These are phyloP conservation scores for Emydomyces testavorans DNA, from an alignment of 2,329 filamentous ascomycete species.

Conservation along the genomic window DNA sequence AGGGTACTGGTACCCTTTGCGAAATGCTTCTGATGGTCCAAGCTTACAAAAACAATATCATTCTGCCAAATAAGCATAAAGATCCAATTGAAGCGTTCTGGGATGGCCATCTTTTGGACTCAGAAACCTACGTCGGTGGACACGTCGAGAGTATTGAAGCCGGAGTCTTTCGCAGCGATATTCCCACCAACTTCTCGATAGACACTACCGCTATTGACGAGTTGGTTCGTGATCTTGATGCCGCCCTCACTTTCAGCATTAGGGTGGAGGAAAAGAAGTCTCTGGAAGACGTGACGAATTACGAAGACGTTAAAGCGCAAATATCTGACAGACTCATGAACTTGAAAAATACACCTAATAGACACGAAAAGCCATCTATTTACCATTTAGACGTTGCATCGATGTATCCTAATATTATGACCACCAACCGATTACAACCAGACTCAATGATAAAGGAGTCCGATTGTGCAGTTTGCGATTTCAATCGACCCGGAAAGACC, in stretches of 20 bases:
- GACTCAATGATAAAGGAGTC: slow-evolving; percentile 98
- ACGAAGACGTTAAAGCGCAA: slow-evolving; percentile 71
- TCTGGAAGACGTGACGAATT: slow-evolving; percentile 67
- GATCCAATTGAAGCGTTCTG: slow-evolving; percentile 87
- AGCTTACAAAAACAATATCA: slow-evolving; percentile 81
- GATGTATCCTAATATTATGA: slow-evolving; percentile 99
- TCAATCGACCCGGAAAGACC: slow-evolving; percentile 93
- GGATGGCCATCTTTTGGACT: slow-evolving; percentile 91
- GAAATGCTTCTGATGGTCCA: slow-evolving; percentile 99
- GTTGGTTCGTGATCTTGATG: slow-evolving; percentile 71
- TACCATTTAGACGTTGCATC: slow-evolving; percentile 98
- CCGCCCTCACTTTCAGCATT: slow-evolving; percentile 77
- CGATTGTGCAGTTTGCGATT: slow-evolving; percentile 93
- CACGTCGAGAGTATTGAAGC: slow-evolving; percentile 99
- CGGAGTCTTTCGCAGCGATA: slow-evolving; percentile 90
- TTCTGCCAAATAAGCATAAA: slow-evolving; percentile 91
- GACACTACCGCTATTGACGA: slow-evolving; percentile 84
- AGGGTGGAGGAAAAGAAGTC: slow-evolving; percentile 74
- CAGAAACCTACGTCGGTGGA: slow-evolving; percentile 94
- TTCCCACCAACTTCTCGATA: slow-evolving; percentile 87
- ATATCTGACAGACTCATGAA: slow-evolving; percentile 60
- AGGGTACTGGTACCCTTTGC: slow-evolving; percentile 95
- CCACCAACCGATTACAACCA: slow-evolving; percentile 89
- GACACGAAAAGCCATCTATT: slow-evolving; percentile 76
- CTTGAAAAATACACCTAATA: slow-evolving; percentile 71